Percentiles rank a stretch among this genome's conserved stretches.
Conservation (phyloP, 257 asterid genomes). For the Leptodermis oblonga region DNA sequence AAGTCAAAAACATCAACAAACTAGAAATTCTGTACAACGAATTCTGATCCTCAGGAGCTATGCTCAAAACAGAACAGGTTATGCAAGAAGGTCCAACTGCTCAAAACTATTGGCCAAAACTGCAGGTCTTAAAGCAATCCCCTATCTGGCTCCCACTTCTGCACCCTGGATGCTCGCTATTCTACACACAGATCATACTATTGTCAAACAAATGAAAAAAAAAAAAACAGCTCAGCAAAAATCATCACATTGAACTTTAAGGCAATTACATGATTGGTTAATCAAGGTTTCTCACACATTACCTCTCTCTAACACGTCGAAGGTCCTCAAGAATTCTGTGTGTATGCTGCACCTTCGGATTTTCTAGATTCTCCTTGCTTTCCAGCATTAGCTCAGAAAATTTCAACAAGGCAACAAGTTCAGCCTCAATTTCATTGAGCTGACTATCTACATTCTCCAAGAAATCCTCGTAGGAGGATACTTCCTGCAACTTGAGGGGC, state of each 20-base stretch:
- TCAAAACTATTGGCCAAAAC: not conserved
- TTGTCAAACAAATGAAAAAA: slow-evolving; percentile 1
- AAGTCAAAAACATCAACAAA: not conserved
- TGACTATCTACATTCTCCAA: slow-evolving; percentile 54
- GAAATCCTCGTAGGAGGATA: slow-evolving; percentile 56
- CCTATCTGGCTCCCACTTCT: slow-evolving; percentile 21
- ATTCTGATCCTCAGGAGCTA: not conserved
- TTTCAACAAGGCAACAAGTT: slow-evolving; percentile 56
- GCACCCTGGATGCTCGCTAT: slow-evolving; percentile 38
- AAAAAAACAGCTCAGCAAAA: not conserved
- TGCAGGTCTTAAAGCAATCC: slow-evolving; percentile 14
- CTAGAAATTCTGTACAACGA: not conserved
- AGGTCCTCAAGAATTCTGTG: slow-evolving; percentile 53
- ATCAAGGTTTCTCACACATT: slow-evolving; percentile 9
- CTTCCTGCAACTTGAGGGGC: slow-evolving; percentile 26
- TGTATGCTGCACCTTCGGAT: slow-evolving; percentile 45
- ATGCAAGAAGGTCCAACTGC: not conserved
- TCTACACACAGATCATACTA: slow-evolving; percentile 32
- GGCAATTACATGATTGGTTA: not conserved
- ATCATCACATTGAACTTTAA: not conserved
- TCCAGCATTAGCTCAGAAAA: slow-evolving; percentile 49
- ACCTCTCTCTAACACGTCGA: slow-evolving; percentile 67
- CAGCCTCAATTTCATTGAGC: slow-evolving; percentile 59
- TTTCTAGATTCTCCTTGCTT: slow-evolving; percentile 45
- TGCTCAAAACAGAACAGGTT: not conserved